Percentiles rank a stretch among this genome's conserved stretches.
Conservation (phyloP, 768 basidiomycete genomes). For the Chalciporus chontae region DNA sequence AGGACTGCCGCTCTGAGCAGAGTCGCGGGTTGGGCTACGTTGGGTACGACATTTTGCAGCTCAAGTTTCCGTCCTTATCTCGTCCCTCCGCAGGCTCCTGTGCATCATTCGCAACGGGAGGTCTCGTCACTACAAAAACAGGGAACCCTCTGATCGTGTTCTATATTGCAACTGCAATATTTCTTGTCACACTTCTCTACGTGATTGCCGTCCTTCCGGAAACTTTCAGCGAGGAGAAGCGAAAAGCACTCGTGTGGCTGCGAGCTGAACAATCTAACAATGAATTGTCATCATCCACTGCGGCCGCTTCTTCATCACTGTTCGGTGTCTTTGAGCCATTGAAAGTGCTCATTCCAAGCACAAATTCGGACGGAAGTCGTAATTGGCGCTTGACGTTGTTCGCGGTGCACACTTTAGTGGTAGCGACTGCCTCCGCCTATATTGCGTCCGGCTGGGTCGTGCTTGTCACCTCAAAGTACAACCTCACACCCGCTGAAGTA, state of each 20-base stretch:
- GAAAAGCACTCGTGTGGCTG: conserved; percentile 13
- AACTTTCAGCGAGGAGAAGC: conserved; percentile 26
- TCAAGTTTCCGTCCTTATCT: background rate
- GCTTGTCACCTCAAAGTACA: conserved; percentile 23
- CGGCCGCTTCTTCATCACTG: background rate
- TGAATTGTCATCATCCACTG: background rate
- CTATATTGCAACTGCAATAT: conserved; percentile 14
- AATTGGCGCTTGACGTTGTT: conserved; percentile 33
- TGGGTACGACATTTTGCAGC: conserved; percentile 19
- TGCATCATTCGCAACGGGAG: conserved; percentile 28
- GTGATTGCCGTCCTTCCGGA: conserved; percentile 27
- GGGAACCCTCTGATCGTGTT: conserved; percentile 24
- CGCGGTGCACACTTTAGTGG: conserved; percentile 25
- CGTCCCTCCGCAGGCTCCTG: conserved; percentile 17
- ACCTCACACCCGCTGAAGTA: conserved; percentile 28
- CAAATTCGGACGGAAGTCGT: conserved; percentile 11
- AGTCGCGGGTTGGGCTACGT: conserved; percentile 25
- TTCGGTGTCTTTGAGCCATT: conserved; percentile 23
- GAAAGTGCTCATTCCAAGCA: conserved; percentile 19
- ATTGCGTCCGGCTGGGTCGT: conserved; percentile 16
- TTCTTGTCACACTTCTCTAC: conserved; percentile 18
- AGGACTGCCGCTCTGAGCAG: conserved; percentile 28
- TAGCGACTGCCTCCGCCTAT: conserved; percentile 14
- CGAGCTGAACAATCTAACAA: background rate
- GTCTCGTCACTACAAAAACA: conserved; percentile 26